These are phyloP conservation scores for Sesbania bispinosa DNA, from an alignment of 306 rosid species.

Conservation along the genomic window DNA sequence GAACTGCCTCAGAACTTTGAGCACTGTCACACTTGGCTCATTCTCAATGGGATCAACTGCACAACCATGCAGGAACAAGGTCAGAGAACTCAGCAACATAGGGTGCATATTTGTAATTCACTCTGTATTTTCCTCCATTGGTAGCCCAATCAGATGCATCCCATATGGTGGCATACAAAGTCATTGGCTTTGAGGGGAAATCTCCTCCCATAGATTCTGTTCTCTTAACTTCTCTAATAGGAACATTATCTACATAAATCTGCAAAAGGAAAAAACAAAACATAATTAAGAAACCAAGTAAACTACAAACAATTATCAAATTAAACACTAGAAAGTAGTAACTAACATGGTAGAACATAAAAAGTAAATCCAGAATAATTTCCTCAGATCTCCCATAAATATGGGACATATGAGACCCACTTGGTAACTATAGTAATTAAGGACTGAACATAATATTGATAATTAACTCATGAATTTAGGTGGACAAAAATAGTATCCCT, in stretches of 20 bases:
- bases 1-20: conserved; percentile 39
- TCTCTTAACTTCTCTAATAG: conserved; percentile 79
- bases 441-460: conserved; percentile 7
- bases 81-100: conserved; percentile 69
- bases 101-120: conserved; percentile 90
- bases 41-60: conserved; percentile 75
- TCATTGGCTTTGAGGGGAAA: conserved; percentile 93
- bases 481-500: conserved; percentile 6
- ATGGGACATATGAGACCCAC: conserved; percentile 4
- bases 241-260: conserved; percentile 86
- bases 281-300: neutral
- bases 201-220: conserved; percentile 84
- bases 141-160: conserved; percentile 98
- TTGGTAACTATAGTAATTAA: neutral
- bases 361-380: neutral
- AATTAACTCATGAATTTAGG: conserved; percentile 18
- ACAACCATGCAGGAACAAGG: conserved; percentile 83
- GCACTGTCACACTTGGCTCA: conserved; percentile 48
- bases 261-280: conserved; percentile 24
- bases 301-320: neutral
- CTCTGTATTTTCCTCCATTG: conserved; percentile 90
- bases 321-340: conserved; percentile 4
- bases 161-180: conserved; percentile 93
- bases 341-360: too few species aligned
- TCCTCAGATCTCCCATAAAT: neutral